Base-by-base conservation (phyloP, 1,284 basidiomycete species). In the Ganoderma boninense region DNA sequence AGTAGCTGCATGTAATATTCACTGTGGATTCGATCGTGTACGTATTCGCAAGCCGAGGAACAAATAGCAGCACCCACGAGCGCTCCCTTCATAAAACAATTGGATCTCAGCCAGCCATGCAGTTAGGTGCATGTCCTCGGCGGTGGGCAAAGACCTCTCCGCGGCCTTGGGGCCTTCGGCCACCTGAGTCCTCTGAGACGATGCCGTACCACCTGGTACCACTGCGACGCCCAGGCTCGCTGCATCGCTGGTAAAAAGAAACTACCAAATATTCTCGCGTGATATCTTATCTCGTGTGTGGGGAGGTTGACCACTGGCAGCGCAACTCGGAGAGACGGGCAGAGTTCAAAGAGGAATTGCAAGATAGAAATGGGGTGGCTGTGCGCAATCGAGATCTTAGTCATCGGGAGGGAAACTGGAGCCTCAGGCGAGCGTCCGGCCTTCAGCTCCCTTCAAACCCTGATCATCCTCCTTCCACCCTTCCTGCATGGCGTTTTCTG, bases 401-500 rank as follows among this genome's bases (percentile, higher is more conserved):
- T 62, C 60, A 62, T 40, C 49, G 23, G 49, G 23, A 52, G 49
- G 49, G 13, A 52, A 52, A 11, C 18, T 18, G 16, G 38, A 10
- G 29, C 29, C 29, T 32, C 2, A 32, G 29, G 29, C 29, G 29
- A 32, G 29, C 29, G 29, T 32, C 29, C 29, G 29, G 29, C 29
- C 2, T 2, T n/a, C 59, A 40, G 35, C 38, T 40, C n/a, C 29
- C 14, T 32, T 32, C 29, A 32, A 20, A 40, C 29, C 20, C 46
- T 42, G 52, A 26, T 40, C 59, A 46, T 38, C 57, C 60, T 65
- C 32, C 23, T 46, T 35, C 18, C 64, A 49, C 11, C 11, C 44
- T 14, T 35, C 4, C 60, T 44, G 56, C 59, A 97, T 97, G 95
- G 88, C 92, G n/a, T 97, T 97, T 82, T 96, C 95, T 76, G 95